Evolutionary conservation across 2,329 filamentous ascomycete genomes (phyloP).

Genomic region (Colletotrichum costaricense): DNA sequence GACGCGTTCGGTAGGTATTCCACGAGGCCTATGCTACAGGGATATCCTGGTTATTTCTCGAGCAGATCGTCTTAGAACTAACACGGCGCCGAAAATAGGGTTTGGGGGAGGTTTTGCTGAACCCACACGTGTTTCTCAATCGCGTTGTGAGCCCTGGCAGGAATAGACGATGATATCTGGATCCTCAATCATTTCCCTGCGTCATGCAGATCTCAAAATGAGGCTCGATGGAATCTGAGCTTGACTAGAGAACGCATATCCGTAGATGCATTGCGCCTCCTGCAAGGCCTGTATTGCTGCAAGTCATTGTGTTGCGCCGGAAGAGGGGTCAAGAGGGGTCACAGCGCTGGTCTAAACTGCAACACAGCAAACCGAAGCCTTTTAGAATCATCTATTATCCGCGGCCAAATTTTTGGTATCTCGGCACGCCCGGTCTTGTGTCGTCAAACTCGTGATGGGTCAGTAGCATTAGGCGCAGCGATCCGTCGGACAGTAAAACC

Average conservation of each 20-base stretch:
- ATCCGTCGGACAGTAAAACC: not conserved
- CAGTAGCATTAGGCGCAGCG: not conserved
- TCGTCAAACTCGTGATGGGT: not conserved
- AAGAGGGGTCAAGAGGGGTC: constrained; percentile 18
- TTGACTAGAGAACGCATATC: not conserved
- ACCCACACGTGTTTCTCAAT: not conserved
- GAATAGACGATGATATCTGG: not conserved
- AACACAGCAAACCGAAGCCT: not conserved
- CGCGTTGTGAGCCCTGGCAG: not conserved
- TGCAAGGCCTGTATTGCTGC: constrained; percentile 3
- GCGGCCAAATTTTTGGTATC: not conserved
- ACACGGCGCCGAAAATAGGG: not conserved
- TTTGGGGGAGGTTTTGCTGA: constrained; percentile 1
- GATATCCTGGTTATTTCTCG: not conserved
- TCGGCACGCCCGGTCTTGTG: not conserved
- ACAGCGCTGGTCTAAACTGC: not conserved
- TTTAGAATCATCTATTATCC: not conserved
- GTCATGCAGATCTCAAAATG: not conserved
- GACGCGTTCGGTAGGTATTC: not conserved
- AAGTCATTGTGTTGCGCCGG: constrained; percentile 27
- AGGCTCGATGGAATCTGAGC: not conserved
- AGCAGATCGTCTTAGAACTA: not conserved
- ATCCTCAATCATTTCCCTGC: not conserved
- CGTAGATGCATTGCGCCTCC: not conserved
- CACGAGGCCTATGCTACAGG: not conserved